Percentiles rank a stretch among this genome's conserved stretches.
Conservation (phyloP, 2,329 filamentous ascomycete genomes). For the Hirsutella rhossiliensis region DNA sequence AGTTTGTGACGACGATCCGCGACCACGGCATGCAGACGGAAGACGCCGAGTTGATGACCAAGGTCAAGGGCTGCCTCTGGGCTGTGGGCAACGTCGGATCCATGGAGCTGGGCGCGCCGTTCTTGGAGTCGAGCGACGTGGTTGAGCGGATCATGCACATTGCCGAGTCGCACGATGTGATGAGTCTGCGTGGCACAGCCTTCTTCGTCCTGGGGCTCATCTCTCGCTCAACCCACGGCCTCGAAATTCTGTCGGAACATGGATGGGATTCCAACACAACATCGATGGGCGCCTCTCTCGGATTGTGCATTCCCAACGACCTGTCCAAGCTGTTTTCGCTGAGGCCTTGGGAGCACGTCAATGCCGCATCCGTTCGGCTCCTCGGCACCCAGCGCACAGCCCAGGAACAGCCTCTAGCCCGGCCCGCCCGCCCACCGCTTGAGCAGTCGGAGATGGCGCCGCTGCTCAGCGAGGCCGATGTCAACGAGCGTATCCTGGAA, state of each 20-base stretch:
- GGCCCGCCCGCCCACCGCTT: conserved; percentile 28
- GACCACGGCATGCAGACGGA: conserved; percentile 78
- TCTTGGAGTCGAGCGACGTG: conserved; percentile 81
- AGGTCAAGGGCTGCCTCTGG: conserved; percentile 96
- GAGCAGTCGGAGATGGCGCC: conserved; percentile 27
- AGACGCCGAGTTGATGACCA: conserved; percentile 74
- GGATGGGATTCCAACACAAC: conserved; percentile 92
- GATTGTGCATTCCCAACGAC: conserved; percentile 74
- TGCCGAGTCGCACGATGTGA: conserved; percentile 75
- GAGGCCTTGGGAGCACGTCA: conserved; percentile 42
- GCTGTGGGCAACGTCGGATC: conserved; percentile 96
- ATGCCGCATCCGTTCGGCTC: conserved; percentile 32
- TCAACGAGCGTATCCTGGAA: conserved; percentile 72
- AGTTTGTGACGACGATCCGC: conserved; percentile 80
- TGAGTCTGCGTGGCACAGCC: conserved; percentile 88
- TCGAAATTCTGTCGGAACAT: conserved; percentile 79
- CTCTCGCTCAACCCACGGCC: conserved; percentile 79
- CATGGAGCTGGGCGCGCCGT: conserved; percentile 93
- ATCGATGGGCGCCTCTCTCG: conserved; percentile 67
- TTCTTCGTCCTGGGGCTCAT: conserved; percentile 94
- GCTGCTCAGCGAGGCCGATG: conserved; percentile 45
- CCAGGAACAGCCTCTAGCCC: conserved; percentile 27
- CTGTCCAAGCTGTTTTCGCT: conserved; percentile 70
- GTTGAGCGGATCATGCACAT: conserved; percentile 80
- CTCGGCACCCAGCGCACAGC: conserved; percentile 42